A percentile compares a stretch with the other conserved stretches of the same genome.
Evolutionary conservation across 2,329 filamentous ascomycete species (phyloP).

Genomic region (Cladosporium sp.): DNA sequence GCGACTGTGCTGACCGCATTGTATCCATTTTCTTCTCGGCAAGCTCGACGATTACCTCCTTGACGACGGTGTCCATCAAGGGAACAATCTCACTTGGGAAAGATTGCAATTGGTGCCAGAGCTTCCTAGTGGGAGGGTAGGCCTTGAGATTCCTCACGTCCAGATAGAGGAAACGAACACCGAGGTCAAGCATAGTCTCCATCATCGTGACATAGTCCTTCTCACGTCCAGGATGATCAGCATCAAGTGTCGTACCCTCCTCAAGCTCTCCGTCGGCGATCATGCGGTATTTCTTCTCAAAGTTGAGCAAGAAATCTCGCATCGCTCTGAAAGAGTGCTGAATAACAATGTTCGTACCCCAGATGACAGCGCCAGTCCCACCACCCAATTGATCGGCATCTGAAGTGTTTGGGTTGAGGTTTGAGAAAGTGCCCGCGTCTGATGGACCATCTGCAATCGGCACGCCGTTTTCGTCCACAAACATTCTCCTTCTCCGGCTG

Average conservation of each 20-base stretch:
- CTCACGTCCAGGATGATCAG: slow-evolving; percentile 65
- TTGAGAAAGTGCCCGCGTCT: slow-evolving; percentile 60
- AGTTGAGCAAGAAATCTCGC: slow-evolving; percentile 89
- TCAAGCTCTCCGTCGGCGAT: slow-evolving; percentile 80
- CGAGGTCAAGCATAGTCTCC: slow-evolving; percentile 85
- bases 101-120: slow-evolving; percentile 91
- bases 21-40: slow-evolving; percentile 74
- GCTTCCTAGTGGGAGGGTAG: slow-evolving; percentile 85
- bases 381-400: slow-evolving; percentile 87
- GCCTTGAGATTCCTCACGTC: slow-evolving; percentile 85
- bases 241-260: slow-evolving; percentile 60
- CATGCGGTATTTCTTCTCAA: slow-evolving; percentile 89
- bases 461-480: slow-evolving; percentile 61
- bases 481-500: slow-evolving; percentile 52
- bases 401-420: slow-evolving; percentile 75
- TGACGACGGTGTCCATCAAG: slow-evolving; percentile 90
- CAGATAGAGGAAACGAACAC: slow-evolving; percentile 77
- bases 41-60: slow-evolving; percentile 88
- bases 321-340: slow-evolving; percentile 81
- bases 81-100: slow-evolving; percentile 96
- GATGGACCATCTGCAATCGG: slow-evolving; percentile 50
- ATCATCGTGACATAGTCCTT: slow-evolving; percentile 82
- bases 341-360: slow-evolving; percentile 96
- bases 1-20: slow-evolving; percentile 40
- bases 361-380: slow-evolving; percentile 76